phyloP scores from a whole-genome alignment of 768 basidiomycete genomes.

The Boletus edulis region DNA sequence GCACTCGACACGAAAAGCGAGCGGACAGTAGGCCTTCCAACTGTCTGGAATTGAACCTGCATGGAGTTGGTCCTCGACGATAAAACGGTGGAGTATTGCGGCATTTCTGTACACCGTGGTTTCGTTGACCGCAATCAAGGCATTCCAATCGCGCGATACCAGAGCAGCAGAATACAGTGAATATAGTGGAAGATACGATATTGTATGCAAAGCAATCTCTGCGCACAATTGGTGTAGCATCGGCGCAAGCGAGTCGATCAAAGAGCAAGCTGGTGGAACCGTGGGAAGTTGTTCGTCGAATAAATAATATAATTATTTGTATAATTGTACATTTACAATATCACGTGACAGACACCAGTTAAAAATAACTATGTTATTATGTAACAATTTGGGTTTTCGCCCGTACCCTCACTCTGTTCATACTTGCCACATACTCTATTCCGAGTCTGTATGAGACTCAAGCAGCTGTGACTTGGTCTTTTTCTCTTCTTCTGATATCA shows the following conservation, averaged over 20 bases:
- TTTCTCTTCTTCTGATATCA: neutral
- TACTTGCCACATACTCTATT: too few species aligned
- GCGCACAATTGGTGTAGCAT: conserved; percentile 50
- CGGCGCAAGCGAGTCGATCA: neutral
- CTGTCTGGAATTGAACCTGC: conserved; percentile 30
- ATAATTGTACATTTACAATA: too few species aligned
- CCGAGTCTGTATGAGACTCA: too few species aligned
- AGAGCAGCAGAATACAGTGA: conserved; percentile 37
- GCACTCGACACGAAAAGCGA: neutral
- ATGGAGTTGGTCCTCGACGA: conserved; percentile 33
- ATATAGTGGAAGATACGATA: conserved; percentile 49
- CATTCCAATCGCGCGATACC: conserved; percentile 46
- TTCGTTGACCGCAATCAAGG: conserved; percentile 48
- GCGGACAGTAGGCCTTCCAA: conserved; percentile 65
- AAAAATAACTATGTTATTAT: too few species aligned
- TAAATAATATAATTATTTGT: too few species aligned
- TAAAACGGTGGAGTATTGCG: conserved; percentile 50
- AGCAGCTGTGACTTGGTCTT: neutral
- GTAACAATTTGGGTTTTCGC: too few species aligned
- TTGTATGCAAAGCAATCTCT: conserved; percentile 52
- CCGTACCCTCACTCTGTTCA: too few species aligned
- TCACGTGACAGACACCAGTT: too few species aligned
- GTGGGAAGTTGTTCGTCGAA: too few species aligned
- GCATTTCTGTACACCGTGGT: conserved; percentile 55
- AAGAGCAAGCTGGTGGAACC: too few species aligned